Conservation (phyloP, 345 rosid species). For the Isatis tinctoria region DNA sequence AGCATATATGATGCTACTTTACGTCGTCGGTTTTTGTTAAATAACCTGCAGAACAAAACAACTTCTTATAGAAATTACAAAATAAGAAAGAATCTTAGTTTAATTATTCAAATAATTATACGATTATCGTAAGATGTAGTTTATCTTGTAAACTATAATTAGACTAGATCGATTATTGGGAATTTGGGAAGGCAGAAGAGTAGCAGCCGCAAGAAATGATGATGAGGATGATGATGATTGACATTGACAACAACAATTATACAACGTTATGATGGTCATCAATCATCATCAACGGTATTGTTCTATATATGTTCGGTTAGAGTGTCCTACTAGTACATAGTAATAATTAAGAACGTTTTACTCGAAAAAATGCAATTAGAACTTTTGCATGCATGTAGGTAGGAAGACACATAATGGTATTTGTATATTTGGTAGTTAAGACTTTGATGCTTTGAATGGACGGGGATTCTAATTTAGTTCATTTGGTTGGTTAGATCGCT, state of each 20-base stretch:
- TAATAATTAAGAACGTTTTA: not conserved
- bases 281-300: constrained; percentile 16
- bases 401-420: not conserved
- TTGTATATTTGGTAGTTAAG: not conserved
- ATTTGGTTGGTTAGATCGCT: constrained; percentile 21
- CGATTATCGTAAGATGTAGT: not conserved
- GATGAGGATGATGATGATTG: constrained; percentile 15
- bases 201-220: constrained; percentile 1
- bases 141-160: not conserved
- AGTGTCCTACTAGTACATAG: not conserved
- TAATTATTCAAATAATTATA: not conserved
- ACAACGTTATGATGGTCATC: constrained; percentile 16
- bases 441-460: not conserved
- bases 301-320: constrained; percentile 3
- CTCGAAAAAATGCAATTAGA: not conserved
- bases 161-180: not conserved
- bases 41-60: constrained; percentile 12
- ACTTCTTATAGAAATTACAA: not conserved
- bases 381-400: not conserved
- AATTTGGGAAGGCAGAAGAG: not conserved
- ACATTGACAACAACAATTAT: constrained; percentile 13
- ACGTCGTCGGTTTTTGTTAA: constrained; percentile 25
- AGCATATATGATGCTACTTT: constrained; percentile 17
- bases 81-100: not conserved
- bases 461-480: not conserved